Conservation (phyloP, 2,329 filamentous ascomycete genomes). For the Phyllosticta citriasiana region DNA sequence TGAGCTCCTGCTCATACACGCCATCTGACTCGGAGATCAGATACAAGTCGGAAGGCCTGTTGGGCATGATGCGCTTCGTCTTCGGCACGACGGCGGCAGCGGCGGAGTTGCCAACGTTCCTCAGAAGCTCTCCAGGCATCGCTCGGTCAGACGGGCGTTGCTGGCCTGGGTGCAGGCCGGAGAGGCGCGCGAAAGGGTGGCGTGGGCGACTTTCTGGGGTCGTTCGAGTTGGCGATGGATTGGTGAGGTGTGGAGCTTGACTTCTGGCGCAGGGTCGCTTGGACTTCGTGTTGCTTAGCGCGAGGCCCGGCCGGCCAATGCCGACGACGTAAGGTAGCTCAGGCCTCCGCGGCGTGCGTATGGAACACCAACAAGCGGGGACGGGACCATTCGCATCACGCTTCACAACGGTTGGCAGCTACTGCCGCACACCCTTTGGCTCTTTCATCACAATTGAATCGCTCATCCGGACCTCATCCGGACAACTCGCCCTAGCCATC, state of each 20-base stretch:
- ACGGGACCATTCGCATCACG: no score
- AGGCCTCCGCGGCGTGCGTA: no score
- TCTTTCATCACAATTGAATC: background rate
- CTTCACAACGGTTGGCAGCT: background rate
- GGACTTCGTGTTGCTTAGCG: background rate
- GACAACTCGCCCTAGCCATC: background rate
- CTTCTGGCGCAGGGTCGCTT: background rate
- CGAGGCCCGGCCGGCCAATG: no score
- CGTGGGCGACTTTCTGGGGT: background rate
- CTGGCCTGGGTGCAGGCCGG: slow-evolving; percentile 22
- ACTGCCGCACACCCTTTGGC: background rate
- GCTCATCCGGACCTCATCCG: background rate
- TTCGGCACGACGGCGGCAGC: background rate
- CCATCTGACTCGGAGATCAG: slow-evolving; percentile 74
- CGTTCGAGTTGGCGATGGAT: background rate
- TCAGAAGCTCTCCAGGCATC: slow-evolving; percentile 36
- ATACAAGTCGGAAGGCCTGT: slow-evolving; percentile 27
- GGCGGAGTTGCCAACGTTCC: slow-evolving; percentile 22
- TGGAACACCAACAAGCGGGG: no score
- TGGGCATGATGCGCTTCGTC: slow-evolving; percentile 20
- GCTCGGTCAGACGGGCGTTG: slow-evolving; percentile 19
- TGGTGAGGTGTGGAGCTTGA: background rate
- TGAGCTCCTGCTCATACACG: slow-evolving; percentile 91
- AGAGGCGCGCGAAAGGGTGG: slow-evolving; percentile 11
- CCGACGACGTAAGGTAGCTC: no score